Evolutionary conservation across 768 basidiomycete genomes (phyloP), one percentile per base, ranked within the genome.

Genomic region (Coprinellus micaceus): DNA sequence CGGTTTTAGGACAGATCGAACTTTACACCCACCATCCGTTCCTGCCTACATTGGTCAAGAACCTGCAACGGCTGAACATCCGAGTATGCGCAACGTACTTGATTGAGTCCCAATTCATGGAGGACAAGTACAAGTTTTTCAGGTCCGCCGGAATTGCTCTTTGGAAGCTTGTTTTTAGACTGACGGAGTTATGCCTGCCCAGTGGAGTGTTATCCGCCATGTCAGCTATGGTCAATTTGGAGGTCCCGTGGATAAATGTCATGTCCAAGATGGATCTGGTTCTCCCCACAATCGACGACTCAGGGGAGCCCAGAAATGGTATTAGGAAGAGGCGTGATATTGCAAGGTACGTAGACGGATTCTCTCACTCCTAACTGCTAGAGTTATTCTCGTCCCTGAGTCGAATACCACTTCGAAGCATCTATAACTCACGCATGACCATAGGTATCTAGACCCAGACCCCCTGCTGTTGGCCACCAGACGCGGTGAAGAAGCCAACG

Each of bases 251-350:
- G 89, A 87, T 99, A 59, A 98, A 98, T 64, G 74, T 98, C 68
- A 94, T 99, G 91, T 96, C 93, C 43, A 99, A 99, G 72, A 98
- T 99, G 97, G 97, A 99, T 70, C 82, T 99, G 44, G 90, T 98
- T 45, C 91, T 83, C 0, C 69, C 76, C 62, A 58, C 77, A 4
- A 84, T 89, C 40, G 85, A 86, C 63, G 76, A 80, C 43, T 72
- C 80, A 10, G 76, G 80, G 58, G 81, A 82, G 24, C 78, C 80
- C 17, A 74, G 91, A 57, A 94, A 91, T 67, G 91, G 90, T 15
- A 71, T 84, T 54, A 82, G 91, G 37, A 77, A 77, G 49, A 80
- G 80, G 67, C 85, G 84, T 67, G 89, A 99, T 65, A 88, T 98
- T 49, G 89, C 94, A 28, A 83, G 94, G 86, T 90, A 64, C 58